These are phyloP conservation scores for Aspergillus intermedius DNA, from an alignment of 2,329 filamentous ascomycete genomes.

Conservation along the genomic window DNA sequence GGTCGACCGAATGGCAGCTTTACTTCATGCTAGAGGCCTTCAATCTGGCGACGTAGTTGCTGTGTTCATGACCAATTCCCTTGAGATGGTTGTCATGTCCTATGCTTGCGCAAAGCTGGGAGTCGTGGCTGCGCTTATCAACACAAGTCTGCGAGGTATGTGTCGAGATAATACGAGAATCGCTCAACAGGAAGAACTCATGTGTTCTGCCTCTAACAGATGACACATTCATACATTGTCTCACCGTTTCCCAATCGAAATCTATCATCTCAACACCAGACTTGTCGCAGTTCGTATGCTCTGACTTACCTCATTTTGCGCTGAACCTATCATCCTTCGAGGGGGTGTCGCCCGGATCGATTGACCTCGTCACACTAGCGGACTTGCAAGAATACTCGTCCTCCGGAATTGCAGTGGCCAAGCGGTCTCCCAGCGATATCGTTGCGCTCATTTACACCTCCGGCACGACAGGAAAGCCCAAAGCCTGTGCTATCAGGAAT, in stretches of 20 bases:
- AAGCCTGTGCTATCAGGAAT: conserved; percentile 39
- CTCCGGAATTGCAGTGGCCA: conserved; percentile 21
- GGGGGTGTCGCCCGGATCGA: conserved; percentile 12
- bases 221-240: conserved; percentile 41
- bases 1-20: conserved; percentile 39
- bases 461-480: conserved; percentile 44
- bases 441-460: conserved; percentile 43
- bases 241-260: conserved; percentile 36
- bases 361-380: conserved; percentile 18
- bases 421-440: conserved; percentile 30
- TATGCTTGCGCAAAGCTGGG: conserved; percentile 44
- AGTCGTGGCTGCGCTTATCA: conserved; percentile 41
- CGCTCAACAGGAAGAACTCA: background rate
- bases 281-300: conserved; percentile 29
- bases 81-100: conserved; percentile 42
- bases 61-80: conserved; percentile 45
- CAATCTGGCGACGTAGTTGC: conserved; percentile 38
- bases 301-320: conserved; percentile 30
- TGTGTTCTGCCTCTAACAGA: conserved; percentile 18
- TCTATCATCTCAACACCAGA: conserved; percentile 42
- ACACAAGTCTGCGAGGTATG: conserved; percentile 42
- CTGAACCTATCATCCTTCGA: conserved; percentile 36
- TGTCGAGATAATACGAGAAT: background rate
- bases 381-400: conserved; percentile 22
- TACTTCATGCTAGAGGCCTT: conserved; percentile 34